Conservation (phyloP, 768 basidiomycete genomes). For the Lactarius hatsudake region DNA sequence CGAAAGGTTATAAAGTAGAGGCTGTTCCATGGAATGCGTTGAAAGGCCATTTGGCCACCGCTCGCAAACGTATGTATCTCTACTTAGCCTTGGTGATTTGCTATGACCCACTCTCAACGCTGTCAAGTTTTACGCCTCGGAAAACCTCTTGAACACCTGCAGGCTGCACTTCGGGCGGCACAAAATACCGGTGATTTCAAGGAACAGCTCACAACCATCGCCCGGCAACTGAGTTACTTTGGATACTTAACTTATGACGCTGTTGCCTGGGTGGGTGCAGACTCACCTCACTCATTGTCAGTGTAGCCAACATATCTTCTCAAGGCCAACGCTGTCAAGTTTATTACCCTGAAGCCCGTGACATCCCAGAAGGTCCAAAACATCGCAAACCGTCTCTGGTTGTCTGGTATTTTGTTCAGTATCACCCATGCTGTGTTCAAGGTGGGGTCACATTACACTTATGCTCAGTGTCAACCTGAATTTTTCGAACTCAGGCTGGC, state of each 20-base stretch:
- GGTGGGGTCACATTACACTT: constrained; percentile 36
- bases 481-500: constrained; percentile 42
- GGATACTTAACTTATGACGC: constrained; percentile 83
- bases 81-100: neutral
- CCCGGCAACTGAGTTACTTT: constrained; percentile 84
- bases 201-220: constrained; percentile 78
- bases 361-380: constrained; percentile 59
- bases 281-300: neutral
- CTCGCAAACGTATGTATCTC: constrained; percentile 67
- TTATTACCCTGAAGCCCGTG: constrained; percentile 58
- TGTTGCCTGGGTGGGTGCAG: constrained; percentile 71
- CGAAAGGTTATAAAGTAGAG: constrained; percentile 64
- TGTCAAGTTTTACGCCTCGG: constrained; percentile 85
- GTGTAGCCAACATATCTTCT: neutral
- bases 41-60: constrained; percentile 80
- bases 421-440: constrained; percentile 68
- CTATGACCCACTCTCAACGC: neutral
- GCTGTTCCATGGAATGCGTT: constrained; percentile 79
- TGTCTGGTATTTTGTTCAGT: constrained; percentile 81
- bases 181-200: constrained; percentile 51
- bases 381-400: constrained; percentile 81
- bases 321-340: constrained; percentile 66
- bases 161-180: constrained; percentile 77
- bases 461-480: neutral
- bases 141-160: constrained; percentile 91